Base-by-base conservation (phyloP, 1,139 yeast species). In the Suhomyces bokatorum region DNA sequence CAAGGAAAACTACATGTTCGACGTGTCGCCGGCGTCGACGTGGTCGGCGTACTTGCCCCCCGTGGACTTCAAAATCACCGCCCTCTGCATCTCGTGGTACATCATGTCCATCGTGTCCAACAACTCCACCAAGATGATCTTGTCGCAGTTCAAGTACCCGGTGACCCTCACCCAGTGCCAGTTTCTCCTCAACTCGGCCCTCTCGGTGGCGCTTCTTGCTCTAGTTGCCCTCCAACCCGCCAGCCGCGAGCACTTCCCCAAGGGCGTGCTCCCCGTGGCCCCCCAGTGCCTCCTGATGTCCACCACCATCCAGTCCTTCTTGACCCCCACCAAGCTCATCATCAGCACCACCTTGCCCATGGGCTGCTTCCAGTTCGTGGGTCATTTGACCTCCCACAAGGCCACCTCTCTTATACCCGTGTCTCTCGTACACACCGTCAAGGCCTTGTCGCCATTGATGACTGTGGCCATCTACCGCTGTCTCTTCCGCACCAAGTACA, bases 281-380 rank as follows among this genome's bases (percentile, higher is more conserved):
- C 44, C 46, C 3, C 14, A 32, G n/a, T 55, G 58, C 30, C 30
- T 56, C 16, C 65, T 59, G 39, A 56, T 59, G 32, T 58, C 55
- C 35, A 16, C 47, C 54, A 45, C 68, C 46, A 42, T 60, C 43
- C 33, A 64, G 58, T 50, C 67, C 54, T 69, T 81, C 60, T 48
- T 80, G 33, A 76, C 70, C 11, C 87, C 95, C 9, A 73, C 81
- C 3, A 49, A 57, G 35, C 74, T 78, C 42, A 73, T 87, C 33
- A 60, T 89, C 16, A 61, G 71, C 44, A 81, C 93, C 29, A 87
- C 95, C 0, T 77, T 88, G 26, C 97, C 97, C 17, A 87, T 91
- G 96, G 98, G 97, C 3, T 70, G 83, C 47, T 91, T 91, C 66
- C 98, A 91, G 68, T 86, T 91, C 51, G 71, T 84, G 27, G 98